A percentile compares a stretch with the other conserved stretches of the same genome.
Evolutionary conservation across 2,329 filamentous ascomycete genomes (phyloP).

Genomic region (Colletotrichum melonis): DNA sequence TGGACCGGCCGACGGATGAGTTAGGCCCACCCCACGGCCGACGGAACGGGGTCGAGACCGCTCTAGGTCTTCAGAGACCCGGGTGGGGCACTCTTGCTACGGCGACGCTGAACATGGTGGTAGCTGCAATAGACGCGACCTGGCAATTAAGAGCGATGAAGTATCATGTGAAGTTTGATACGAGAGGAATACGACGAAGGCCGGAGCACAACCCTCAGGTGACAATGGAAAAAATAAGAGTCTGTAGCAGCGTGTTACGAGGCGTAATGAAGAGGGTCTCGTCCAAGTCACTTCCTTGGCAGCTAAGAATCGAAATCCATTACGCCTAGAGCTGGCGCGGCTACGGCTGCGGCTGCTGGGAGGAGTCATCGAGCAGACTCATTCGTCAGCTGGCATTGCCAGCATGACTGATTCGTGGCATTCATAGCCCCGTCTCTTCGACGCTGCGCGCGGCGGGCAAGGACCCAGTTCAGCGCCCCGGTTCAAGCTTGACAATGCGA

Average conservation of each 20-base stretch:
- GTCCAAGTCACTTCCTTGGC: neutral
- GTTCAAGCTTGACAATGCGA: neutral
- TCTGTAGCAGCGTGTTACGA: neutral
- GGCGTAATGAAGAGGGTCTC: neutral
- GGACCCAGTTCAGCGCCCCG: neutral
- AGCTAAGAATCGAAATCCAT: neutral
- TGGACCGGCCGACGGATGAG: conserved; percentile 6
- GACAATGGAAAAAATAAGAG: neutral
- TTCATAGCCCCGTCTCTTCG: neutral
- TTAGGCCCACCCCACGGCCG: neutral
- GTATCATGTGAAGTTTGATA: neutral
- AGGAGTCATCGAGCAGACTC: neutral
- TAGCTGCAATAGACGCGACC: neutral
- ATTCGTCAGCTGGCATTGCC: neutral
- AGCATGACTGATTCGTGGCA: neutral
- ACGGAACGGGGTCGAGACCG: conserved; percentile 9
- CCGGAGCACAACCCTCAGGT: neutral
- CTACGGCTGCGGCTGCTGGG: neutral
- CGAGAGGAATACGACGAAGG: neutral
- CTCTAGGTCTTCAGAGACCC: neutral
- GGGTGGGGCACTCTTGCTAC: neutral
- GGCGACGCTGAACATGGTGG: neutral
- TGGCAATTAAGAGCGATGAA: neutral
- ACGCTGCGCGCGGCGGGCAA: neutral
- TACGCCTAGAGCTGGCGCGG: neutral